These are phyloP conservation scores for Nicotiana attenuata DNA, from an alignment of 257 asterid genomes.

Conservation along the genomic window DNA sequence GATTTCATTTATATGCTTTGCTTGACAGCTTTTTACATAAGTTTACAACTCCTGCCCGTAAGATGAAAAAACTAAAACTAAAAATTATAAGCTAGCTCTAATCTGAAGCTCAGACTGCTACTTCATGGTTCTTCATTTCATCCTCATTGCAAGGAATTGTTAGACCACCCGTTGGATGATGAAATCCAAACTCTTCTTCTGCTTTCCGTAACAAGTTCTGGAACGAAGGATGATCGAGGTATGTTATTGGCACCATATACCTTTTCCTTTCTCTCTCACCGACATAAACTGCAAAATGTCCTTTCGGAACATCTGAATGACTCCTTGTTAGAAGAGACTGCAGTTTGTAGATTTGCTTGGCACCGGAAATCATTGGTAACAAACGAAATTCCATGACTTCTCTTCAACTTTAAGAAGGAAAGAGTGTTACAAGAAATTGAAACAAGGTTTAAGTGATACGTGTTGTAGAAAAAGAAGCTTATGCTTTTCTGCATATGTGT, in stretches of 20 bases:
- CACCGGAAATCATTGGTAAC: slow-evolving; percentile 27
- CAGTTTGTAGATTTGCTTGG: slow-evolving; percentile 35
- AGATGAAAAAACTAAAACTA: neutral
- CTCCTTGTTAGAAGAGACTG: slow-evolving; percentile 19
- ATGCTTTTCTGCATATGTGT: neutral
- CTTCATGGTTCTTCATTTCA: neutral
- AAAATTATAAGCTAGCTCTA: neutral
- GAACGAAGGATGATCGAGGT: neutral
- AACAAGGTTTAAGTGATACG: neutral
- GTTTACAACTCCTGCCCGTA: neutral
- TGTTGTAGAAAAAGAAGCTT: neutral
- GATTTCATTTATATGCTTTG: neutral
- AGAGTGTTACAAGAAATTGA: too few relatives aligned
- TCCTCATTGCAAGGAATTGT: slow-evolving; percentile 2
- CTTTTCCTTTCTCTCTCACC: neutral
- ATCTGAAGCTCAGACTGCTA: neutral
- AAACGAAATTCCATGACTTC: slow-evolving; percentile 41
- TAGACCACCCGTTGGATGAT: slow-evolving; percentile 4
- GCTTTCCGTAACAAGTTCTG: neutral
- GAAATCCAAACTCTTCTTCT: slow-evolving; percentile 12
- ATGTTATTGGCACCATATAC: neutral
- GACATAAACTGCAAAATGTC: slow-evolving; percentile 4
- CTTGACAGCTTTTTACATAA: neutral
- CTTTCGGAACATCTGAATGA: slow-evolving; percentile 3
- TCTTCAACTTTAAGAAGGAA: neutral